phyloP scores from a whole-genome alignment of 1,284 basidiomycete species.

The Pseudomicrostroma phylloplanum region DNA sequence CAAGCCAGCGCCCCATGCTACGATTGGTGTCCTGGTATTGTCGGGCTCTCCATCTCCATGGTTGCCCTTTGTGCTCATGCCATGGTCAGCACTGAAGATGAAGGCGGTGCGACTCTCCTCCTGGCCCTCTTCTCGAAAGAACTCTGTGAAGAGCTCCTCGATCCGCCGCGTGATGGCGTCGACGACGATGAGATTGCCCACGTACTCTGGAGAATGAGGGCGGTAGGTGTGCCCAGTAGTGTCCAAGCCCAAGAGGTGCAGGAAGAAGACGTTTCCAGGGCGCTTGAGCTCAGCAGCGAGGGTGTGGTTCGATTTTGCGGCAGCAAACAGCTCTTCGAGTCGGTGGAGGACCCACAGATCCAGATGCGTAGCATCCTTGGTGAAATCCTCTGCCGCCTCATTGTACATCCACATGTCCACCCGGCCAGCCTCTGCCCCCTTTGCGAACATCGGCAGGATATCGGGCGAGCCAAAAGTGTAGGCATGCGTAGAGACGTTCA shows the following conservation, averaged over 20 bases:
- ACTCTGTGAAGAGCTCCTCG: conserved; percentile 62
- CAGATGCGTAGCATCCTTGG: conserved; percentile 65
- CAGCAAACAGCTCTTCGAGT: conserved; percentile 55
- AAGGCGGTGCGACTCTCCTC: conserved; percentile 61
- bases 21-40: conserved; percentile 75
- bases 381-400: conserved; percentile 60
- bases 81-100: conserved; percentile 82
- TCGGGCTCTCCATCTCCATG: conserved; percentile 86
- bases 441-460: conserved; percentile 80
- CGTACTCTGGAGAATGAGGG: conserved; percentile 81
- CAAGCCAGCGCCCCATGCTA: conserved; percentile 73
- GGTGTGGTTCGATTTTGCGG: conserved; percentile 33
- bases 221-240: conserved; percentile 82
- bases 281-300: conserved; percentile 56
- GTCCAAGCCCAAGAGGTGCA: conserved; percentile 77
- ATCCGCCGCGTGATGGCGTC: conserved; percentile 69
- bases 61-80: conserved; percentile 82
- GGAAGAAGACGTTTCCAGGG: conserved; percentile 66
- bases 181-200: conserved; percentile 74
- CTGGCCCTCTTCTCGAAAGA: conserved; percentile 52
- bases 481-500: conserved; percentile 72
- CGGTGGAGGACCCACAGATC: conserved; percentile 75
- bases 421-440: conserved; percentile 62
- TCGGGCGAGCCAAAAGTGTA: conserved; percentile 84
- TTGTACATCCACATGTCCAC: conserved; percentile 72